Conservation (phyloP, 192 early-diverging fungal species). For the Spinellus fusiger region DNA sequence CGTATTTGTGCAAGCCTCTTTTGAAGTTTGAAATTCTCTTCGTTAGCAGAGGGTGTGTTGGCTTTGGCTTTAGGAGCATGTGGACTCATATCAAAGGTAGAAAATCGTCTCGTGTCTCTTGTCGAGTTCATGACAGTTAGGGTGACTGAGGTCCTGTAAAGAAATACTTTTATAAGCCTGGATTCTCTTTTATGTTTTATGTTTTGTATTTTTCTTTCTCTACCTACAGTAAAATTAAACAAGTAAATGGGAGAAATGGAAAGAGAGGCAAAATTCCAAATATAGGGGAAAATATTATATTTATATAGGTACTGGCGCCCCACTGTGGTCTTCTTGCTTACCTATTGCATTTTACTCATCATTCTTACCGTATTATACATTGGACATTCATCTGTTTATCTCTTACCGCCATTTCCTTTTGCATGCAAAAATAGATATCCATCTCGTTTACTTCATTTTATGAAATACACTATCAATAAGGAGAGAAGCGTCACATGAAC, state of each 20-base stretch:
- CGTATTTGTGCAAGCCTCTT: slow-evolving; percentile 5
- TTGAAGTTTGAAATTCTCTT: not conserved
- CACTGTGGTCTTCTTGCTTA: too few species aligned
- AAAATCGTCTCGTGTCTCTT: slow-evolving; percentile 6
- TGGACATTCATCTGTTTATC: not conserved
- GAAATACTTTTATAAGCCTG: too few species aligned
- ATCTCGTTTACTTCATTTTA: not conserved
- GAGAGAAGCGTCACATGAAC: not conserved
- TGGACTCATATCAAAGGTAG: slow-evolving; percentile 2
- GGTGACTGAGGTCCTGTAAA: not conserved
- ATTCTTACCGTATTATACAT: too few species aligned
- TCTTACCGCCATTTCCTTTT: not conserved
- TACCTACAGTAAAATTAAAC: not conserved
- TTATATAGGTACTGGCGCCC: not conserved
- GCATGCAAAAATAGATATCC: not conserved
- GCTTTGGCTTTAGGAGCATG: not conserved
- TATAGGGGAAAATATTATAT: slow-evolving; percentile 1
- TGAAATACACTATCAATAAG: not conserved
- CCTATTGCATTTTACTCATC: too few species aligned
- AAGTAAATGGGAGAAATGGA: not conserved
- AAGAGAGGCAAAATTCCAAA: not conserved
- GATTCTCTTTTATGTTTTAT: too few species aligned
- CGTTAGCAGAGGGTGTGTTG: not conserved
- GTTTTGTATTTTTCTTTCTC: too few species aligned
- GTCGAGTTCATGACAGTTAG: not conserved